phyloP scores from a whole-genome alignment of 305 asterid species.

The Fraxinus paxiana region DNA sequence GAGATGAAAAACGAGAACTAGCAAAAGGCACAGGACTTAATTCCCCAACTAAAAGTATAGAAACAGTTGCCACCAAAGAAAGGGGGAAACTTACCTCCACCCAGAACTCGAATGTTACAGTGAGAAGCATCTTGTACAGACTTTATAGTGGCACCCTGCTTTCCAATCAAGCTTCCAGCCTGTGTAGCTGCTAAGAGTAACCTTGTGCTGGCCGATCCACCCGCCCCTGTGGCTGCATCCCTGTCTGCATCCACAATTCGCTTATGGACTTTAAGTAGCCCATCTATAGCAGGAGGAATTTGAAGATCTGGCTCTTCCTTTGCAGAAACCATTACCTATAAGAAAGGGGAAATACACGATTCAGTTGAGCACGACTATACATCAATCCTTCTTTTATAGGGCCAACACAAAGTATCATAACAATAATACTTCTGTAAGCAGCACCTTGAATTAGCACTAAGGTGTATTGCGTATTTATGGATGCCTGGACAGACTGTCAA shows the following conservation, averaged over 20 bases:
- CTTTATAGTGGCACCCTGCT: slow-evolving; percentile 83
- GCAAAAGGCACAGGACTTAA: background rate
- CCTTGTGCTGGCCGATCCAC: slow-evolving; percentile 52
- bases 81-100: slow-evolving; percentile 50
- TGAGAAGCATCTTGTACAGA: slow-evolving; percentile 67
- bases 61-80: slow-evolving; percentile 1
- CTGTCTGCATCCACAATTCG: slow-evolving; percentile 55
- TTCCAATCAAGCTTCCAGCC: slow-evolving; percentile 86
- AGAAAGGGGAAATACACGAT: slow-evolving; percentile 10
- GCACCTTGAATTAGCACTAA: slow-evolving; percentile 13
- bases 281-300: slow-evolving; percentile 80
- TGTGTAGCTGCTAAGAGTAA: slow-evolving; percentile 82
- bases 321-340: slow-evolving; percentile 71
- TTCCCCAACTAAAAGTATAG: background rate
- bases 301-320: slow-evolving; percentile 71
- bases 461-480: background rate
- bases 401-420: background rate
- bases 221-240: slow-evolving; percentile 47
- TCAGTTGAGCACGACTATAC: slow-evolving; percentile 8
- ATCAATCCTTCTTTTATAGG: background rate
- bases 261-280: slow-evolving; percentile 67
- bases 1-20: background rate
- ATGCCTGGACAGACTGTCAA: background rate
- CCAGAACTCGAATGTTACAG: slow-evolving; percentile 70
- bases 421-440: background rate